These are phyloP conservation scores for Arxiozyma heterogenica DNA, from an alignment of 1,139 yeast genomes.

Conservation along the genomic window DNA sequence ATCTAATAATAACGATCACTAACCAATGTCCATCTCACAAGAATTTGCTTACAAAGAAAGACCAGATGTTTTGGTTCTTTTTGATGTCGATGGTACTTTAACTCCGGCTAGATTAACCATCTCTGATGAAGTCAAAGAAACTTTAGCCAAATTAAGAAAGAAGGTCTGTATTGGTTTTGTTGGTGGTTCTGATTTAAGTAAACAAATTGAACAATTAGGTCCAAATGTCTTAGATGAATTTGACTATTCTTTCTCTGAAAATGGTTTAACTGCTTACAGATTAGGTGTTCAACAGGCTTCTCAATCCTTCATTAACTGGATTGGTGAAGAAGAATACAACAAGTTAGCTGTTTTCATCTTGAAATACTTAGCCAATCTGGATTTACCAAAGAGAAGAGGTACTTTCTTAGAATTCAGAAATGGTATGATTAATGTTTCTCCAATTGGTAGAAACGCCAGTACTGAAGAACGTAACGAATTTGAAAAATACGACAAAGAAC, in stretches of 20 bases:
- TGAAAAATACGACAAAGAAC: constrained; percentile 71
- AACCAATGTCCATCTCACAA: constrained; percentile 6
- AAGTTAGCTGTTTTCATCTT: constrained; percentile 76
- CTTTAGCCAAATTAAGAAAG: constrained; percentile 68
- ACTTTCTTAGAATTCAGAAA: constrained; percentile 97
- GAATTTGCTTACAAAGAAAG: constrained; percentile 34
- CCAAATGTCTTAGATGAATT: constrained; percentile 64
- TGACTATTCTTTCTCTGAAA: constrained; percentile 94
- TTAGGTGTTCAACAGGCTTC: constrained; percentile 78
- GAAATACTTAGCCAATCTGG: constrained; percentile 74
- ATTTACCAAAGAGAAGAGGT: constrained; percentile 92
- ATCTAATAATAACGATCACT: background rate
- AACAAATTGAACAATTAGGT: constrained; percentile 95
- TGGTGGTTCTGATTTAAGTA: constrained; percentile 92
- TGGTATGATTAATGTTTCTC: constrained; percentile 97
- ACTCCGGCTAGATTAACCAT: constrained; percentile 89
- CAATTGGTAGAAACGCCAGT: constrained; percentile 96
- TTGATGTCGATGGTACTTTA: constrained; percentile 97
- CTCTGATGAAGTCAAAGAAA: constrained; percentile 70
- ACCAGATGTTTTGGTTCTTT: constrained; percentile 54
- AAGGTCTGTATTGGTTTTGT: constrained; percentile 94
- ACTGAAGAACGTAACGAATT: constrained; percentile 87
- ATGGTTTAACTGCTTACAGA: constrained; percentile 96
- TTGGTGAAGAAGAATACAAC: constrained; percentile 93
- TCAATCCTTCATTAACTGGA: constrained; percentile 89